Base-by-base conservation (phyloP, 139 green algal genomes). In the Mesostigma viride region DNA sequence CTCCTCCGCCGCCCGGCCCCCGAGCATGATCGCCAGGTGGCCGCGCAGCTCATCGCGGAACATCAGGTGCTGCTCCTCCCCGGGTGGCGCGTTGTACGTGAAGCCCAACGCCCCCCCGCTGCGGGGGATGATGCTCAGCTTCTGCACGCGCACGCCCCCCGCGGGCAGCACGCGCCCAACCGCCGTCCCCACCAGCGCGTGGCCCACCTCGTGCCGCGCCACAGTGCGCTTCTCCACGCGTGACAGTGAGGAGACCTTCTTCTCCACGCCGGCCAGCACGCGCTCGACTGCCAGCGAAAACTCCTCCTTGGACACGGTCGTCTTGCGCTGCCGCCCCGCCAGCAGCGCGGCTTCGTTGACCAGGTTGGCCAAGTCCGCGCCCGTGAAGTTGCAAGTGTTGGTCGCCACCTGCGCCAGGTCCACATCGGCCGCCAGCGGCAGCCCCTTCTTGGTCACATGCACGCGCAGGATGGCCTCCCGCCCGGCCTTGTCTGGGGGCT, bases 301-400 rank as follows among this genome's bases (percentile, higher is more conserved):
- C 3, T 96, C 89, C 0, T 62, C 1, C 33, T 90, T 45, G 0
- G 59, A 74, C 6, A 80, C 70, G 3, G 17, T 67, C 0, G 87
- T 79, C 22, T 60, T 61, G 11, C 51, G 60, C 24, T 77, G 65
- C 14, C 91, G 68, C 0, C 78, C 89, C 6, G 87, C 85, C 65
- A 97, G 73, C 65, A 96, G 73, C 1, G 85, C 78, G 1, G 83
- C 89, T 78, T 97, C 90, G 62, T 97, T 95, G 35, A 95, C 84
- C 69, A 95, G 81, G 68, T 98, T 96, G 17, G 86, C 82, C 68
- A 98, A 82, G 76, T 98, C 89, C n/a, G 92, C 92, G n/a, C n/a
- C n/a, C 28, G 65, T 71, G 33, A 71, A 71, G 8, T 51, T 51
- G 3, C 24, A 31, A 8, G 63, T 69, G 45, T 61, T 69, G 28